Base-by-base conservation (phyloP, 1,284 basidiomycete genomes). In the Heliocybe sulcata region DNA sequence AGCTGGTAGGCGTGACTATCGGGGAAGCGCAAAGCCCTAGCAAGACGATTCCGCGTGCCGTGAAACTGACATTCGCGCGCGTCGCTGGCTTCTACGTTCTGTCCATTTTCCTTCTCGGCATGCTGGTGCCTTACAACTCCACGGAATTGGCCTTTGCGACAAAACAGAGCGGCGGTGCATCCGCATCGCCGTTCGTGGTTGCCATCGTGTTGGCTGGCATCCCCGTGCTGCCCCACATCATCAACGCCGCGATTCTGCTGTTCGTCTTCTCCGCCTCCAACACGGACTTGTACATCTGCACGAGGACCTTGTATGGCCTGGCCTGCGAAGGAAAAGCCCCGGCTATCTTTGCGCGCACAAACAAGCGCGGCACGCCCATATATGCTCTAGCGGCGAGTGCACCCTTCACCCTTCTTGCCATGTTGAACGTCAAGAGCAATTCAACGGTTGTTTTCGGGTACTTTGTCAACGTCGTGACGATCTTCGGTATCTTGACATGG, bases 151-250 rank as follows among this genome's bases (percentile, higher is more conserved):
- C 23, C 35, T 20, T 53, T 38, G 82, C 81, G 6, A 83, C 77
- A 53, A 80, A 78, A 59, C 75, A 81, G 10, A 82, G 79, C 58
- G 72, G 77, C 33, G 83, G 83, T 53, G 81, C 85, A 12, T 80
- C 84, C 14, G 88, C 89, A 2, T 90, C 85, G 51, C 89, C 90
- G 0, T 92, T 92, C 66, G 85, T 91, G 51, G 85, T 92, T 14
- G 80, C 38, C 12, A 69, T 72, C 58, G 68, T 72, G 58, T 68
- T 69, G 20, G 80, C 77, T 4, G 78, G 80, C 35, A 83, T 85
- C 69, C 73, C 75, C 55, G 72, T 79, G 16, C 70, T 91, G 2
- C 82, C 85, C 54, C 81, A 81, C 59, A 75, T 83, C 66, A 81
- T 90, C 69, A 91, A 91, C 62, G 86, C 82, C n/a, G 80, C 76